phyloP scores from a whole-genome alignment of 2,329 filamentous ascomycete genomes.

The Massarina eburnea region DNA sequence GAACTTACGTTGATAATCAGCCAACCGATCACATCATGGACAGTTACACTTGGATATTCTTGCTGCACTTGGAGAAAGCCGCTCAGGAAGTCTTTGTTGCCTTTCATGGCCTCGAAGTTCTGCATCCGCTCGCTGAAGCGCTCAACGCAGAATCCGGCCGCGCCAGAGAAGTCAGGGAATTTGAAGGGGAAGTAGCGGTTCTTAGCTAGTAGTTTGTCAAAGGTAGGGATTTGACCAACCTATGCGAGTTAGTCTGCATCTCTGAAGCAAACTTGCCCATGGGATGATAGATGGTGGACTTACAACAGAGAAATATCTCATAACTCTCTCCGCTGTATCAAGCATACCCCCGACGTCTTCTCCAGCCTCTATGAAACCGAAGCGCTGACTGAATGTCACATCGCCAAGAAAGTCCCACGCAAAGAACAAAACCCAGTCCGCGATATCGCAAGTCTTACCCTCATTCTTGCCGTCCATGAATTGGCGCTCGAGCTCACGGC shows the following conservation, averaged over 20 bases:
- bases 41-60: conserved; percentile 22
- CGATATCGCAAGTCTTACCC: conserved; percentile 33
- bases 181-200: conserved; percentile 16
- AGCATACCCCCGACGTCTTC: conserved; percentile 41
- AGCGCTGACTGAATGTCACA: conserved; percentile 44
- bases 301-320: conserved; percentile 24
- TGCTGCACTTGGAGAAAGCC: conserved; percentile 18
- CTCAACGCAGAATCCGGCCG: conserved; percentile 20
- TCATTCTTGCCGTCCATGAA: conserved; percentile 27
- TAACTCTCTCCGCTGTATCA: conserved; percentile 12
- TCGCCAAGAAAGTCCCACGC: conserved; percentile 41
- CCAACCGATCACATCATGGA: conserved; percentile 34
- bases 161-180: conserved; percentile 18
- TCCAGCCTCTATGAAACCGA: conserved; percentile 47
- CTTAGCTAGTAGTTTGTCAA: conserved; percentile 25
- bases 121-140: conserved; percentile 17
- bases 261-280: not conserved
- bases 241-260: not conserved
- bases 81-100: conserved; percentile 21
- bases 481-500: conserved; percentile 25
- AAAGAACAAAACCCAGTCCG: conserved; percentile 37
- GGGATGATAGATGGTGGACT: not conserved
- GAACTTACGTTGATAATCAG: conserved; percentile 34
- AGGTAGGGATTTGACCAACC: conserved; percentile 33
- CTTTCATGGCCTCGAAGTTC: conserved; percentile 10